Percentiles rank a stretch among this genome's conserved stretches.
phyloP scores from a whole-genome alignment of 108 stramenopile species.

The Fistulifera pelliculosa region DNA sequence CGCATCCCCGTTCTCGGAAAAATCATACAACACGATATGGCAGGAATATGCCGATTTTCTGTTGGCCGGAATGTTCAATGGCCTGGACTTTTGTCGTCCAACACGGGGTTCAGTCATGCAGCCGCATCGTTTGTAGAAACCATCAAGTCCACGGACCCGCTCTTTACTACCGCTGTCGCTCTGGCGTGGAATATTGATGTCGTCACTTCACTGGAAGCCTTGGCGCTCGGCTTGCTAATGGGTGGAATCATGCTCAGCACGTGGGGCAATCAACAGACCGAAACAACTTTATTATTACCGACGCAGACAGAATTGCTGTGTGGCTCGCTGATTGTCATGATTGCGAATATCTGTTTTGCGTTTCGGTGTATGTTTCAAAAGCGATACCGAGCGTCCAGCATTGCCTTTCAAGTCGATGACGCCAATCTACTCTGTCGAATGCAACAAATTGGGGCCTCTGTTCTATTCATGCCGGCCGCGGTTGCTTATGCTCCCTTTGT shows the following conservation, averaged over 20 bases:
- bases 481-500: slow-evolving; percentile 10
- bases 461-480: slow-evolving; percentile 20
- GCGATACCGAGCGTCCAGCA: slow-evolving; percentile 44
- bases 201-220: slow-evolving; percentile 30
- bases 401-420: slow-evolving; percentile 39
- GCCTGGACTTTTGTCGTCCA: slow-evolving; percentile 65
- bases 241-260: slow-evolving; percentile 55
- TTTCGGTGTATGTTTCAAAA: slow-evolving; percentile 80
- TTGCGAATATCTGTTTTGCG: slow-evolving; percentile 73
- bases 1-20: slow-evolving; percentile 16
- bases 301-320: not conserved
- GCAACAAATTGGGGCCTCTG: slow-evolving; percentile 63
- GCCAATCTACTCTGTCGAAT: slow-evolving; percentile 62
- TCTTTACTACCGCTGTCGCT: slow-evolving; percentile 55
- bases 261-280: slow-evolving; percentile 21
- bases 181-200: slow-evolving; percentile 57
- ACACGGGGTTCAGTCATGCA: slow-evolving; percentile 41
- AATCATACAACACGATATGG: not conserved
- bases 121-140: slow-evolving; percentile 78
- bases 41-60: slow-evolving; percentile 10
- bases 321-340: slow-evolving; percentile 39
- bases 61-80: slow-evolving; percentile 46
- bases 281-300: not conserved
- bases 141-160: slow-evolving; percentile 75
- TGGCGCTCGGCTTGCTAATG: slow-evolving; percentile 42